Evolutionary conservation across 1,284 basidiomycete species (phyloP).

Genomic region (Rhodotorula sp.): DNA sequence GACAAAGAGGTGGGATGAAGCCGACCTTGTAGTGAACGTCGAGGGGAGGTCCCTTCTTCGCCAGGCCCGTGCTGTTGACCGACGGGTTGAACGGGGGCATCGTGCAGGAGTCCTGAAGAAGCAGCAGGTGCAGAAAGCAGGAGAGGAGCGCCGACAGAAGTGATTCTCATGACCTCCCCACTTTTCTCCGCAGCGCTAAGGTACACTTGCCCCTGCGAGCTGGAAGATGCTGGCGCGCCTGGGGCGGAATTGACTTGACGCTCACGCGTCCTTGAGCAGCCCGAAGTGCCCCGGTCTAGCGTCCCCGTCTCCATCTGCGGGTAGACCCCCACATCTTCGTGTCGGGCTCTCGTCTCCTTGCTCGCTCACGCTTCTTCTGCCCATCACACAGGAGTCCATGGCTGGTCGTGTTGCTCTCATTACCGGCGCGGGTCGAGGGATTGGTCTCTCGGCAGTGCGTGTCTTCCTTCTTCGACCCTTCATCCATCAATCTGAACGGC

Average conservation of each 20-base stretch:
- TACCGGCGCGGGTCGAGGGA: constrained; percentile 20
- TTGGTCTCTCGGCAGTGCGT: constrained; percentile 12
- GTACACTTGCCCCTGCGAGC: neutral
- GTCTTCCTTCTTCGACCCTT: neutral
- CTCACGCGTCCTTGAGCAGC: neutral
- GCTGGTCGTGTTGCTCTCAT: neutral
- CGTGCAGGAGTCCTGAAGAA: too few relatives aligned
- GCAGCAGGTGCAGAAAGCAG: neutral
- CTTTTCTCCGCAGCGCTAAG: neutral
- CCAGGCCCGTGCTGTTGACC: neutral
- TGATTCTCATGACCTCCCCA: neutral
- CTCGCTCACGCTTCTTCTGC: neutral
- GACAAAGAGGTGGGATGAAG: neutral
- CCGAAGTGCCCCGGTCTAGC: too few relatives aligned
- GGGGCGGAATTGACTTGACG: neutral
- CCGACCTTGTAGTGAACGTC: constrained; percentile 11
- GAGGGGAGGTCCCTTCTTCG: neutral
- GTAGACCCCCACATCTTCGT: neutral
- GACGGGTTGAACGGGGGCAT: constrained; percentile 10
- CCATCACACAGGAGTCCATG: neutral
- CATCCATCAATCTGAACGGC: neutral
- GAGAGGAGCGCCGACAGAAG: neutral
- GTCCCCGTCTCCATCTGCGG: neutral
- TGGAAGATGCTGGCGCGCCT: neutral
- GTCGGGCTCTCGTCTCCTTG: too few relatives aligned